Base-by-base conservation (phyloP, 2,329 filamentous ascomycete genomes). In the Mariannaea sp. region DNA sequence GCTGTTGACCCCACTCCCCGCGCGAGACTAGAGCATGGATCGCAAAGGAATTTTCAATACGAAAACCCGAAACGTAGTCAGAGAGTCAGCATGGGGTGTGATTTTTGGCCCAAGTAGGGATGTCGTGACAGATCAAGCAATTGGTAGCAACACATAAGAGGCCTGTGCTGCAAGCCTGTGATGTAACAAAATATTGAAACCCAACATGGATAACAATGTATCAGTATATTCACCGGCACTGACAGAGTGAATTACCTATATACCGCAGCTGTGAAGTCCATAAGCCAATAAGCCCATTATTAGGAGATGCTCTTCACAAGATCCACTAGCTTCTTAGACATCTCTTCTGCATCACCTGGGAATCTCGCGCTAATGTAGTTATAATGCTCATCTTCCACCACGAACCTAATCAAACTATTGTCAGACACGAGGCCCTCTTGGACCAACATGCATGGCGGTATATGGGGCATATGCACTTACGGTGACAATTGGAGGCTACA, bases 301-400 rank as follows among this genome's bases (percentile, higher is more conserved):
- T 24, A 24, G 22, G 30, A 43, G n/a, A 55, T 41, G n/a, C 35
- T 40, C 40, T 53, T 46, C 7, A 53, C 40, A 7, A 49, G 30
- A 16, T 32, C 40, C 5, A 56, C 36, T 44, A 53, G 33, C 20
- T n/a, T 46, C 20, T 19, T 35, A 16, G 54, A 26, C 54, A 53
- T 56, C 17, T 45, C 38, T 16, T 72, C 69, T 2, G 73, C 73
- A 57, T 80, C 77, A 3, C 65, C 71, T 1, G 77, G 77, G 54
- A 73, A 80, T 6, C 77, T 69, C 16, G 71, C 77, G 56, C 75
- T 79, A 58, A 80, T 66, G 56, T 80, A 80, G 59, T 80, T 80
- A 61, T 77, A 78, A 27, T 71, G 70, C 52, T 73, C 66, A 44
- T 81, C 79, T 59, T 78, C 71, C 3, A 79, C 75, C 1, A 79